Conservation (phyloP, 75 land plant species). For the Sequoiadendron giganteum region DNA sequence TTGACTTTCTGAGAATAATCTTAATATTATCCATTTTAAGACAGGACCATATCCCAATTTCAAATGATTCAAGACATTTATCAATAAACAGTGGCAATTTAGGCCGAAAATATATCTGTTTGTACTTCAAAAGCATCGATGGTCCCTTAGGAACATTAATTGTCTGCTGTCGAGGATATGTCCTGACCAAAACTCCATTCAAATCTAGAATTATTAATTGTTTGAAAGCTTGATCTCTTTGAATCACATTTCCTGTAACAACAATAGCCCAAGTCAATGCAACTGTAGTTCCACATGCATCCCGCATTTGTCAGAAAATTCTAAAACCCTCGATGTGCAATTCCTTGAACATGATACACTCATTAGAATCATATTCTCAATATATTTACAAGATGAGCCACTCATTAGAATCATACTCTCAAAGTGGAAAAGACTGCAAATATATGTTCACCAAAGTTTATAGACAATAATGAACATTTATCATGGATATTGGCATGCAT, state of each 20-base stretch:
- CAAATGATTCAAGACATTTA: constrained; percentile 10
- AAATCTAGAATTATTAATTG: constrained; percentile 8
- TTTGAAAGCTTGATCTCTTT: background rate
- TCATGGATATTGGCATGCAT: background rate
- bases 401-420: too few species aligned
- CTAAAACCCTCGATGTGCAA: background rate
- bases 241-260: background rate
- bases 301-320: background rate
- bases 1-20: background rate
- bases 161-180: constrained; percentile 6
- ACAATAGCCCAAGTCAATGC: background rate
- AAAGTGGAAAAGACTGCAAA: background rate
- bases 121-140: constrained; percentile 4
- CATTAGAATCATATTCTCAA: background rate
- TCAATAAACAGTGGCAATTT: constrained; percentile 7
- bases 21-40: constrained; percentile 1
- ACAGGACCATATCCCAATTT: constrained; percentile 13
- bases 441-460: background rate
- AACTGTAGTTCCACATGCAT: background rate
- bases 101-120: constrained; percentile 5
- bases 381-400: background rate
- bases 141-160: constrained; percentile 6
- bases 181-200: constrained; percentile 13
- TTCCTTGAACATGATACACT: background rate
- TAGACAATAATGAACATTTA: background rate